These are phyloP conservation scores for Hypoxylon sp. DNA, from an alignment of 2,329 filamentous ascomycete species.

Conservation along the genomic window DNA sequence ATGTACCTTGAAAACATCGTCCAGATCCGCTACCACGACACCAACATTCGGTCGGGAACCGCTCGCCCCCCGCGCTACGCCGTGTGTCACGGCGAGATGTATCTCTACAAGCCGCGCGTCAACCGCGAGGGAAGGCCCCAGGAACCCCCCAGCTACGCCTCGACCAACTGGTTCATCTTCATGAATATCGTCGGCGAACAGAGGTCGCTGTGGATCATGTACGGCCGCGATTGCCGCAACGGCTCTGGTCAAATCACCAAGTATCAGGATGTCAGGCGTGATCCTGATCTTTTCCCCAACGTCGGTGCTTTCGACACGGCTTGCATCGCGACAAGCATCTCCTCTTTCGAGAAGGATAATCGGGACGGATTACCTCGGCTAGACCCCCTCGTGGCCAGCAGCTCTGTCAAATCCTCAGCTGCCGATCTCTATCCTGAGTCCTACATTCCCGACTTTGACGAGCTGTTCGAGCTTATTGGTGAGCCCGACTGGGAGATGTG, in stretches of 20 bases:
- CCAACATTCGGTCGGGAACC: background rate
- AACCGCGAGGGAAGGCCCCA: too few species aligned
- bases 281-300: background rate
- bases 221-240: constrained; percentile 3
- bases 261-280: background rate
- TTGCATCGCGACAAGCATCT: background rate
- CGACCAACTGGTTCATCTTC: constrained; percentile 12
- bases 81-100: constrained; percentile 2
- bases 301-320: constrained; percentile 4
- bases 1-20: background rate
- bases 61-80: background rate
- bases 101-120: background rate
- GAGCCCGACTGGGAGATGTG: too few species aligned
- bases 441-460: too few species aligned
- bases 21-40: background rate
- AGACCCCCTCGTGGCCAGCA: background rate
- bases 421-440: too few species aligned
- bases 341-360: background rate
- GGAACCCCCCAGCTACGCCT: background rate
- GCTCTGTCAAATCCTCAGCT: too few species aligned
- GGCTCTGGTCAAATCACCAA: background rate
- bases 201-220: constrained; percentile 20
- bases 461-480: too few species aligned
- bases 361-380: background rate
- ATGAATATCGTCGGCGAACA: constrained; percentile 12